A percentile compares a stretch with the other conserved stretches of the same genome.
Evolutionary conservation across 1,284 basidiomycete genomes (phyloP).

Genomic region (Cryptococcus wingfieldii): DNA sequence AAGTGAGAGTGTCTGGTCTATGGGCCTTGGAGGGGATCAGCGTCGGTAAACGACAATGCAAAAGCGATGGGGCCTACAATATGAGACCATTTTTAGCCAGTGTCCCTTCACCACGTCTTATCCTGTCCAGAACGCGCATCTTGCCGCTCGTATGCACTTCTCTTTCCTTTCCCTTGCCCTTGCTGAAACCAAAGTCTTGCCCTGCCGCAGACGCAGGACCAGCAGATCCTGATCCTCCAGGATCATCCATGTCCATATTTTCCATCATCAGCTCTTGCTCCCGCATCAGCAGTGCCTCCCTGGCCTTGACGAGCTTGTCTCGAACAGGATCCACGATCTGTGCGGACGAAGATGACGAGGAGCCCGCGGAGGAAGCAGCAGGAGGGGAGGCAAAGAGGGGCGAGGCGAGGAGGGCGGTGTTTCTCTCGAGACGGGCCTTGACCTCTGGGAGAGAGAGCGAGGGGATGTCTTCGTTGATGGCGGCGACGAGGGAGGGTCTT

Average conservation of each 20-base stretch:
- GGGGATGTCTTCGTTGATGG: constrained; percentile 25
- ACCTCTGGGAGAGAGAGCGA: constrained; percentile 33
- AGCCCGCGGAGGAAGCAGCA: constrained; percentile 1
- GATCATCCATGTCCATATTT: constrained; percentile 3
- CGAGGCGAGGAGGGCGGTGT: constrained; percentile 32
- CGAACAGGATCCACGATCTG: constrained; percentile 26
- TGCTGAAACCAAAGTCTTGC: not conserved
- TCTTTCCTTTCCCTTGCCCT: constrained; percentile 5
- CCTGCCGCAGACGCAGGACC: constrained; percentile 1
- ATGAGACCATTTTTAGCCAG: constrained; percentile 22
- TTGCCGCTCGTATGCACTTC: constrained; percentile 26
- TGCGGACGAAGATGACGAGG: not conserved
- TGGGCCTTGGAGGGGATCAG: constrained; percentile 20
- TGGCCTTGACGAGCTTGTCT: constrained; percentile 27
- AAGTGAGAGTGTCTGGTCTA: constrained; percentile 29
- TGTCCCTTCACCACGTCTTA: constrained; percentile 24
- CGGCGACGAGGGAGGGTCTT: not conserved
- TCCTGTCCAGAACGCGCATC: constrained; percentile 30
- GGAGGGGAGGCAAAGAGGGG: constrained; percentile 16
- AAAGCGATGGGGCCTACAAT: constrained; percentile 27
- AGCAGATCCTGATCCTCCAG: constrained; percentile 4
- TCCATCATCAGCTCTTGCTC: constrained; percentile 35
- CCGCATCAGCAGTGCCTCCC: constrained; percentile 29
- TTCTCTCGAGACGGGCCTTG: constrained; percentile 37
- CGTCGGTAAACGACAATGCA: not conserved